Base-by-base conservation (phyloP, 1,284 basidiomycete genomes). In the Polyporus tsugae region DNA sequence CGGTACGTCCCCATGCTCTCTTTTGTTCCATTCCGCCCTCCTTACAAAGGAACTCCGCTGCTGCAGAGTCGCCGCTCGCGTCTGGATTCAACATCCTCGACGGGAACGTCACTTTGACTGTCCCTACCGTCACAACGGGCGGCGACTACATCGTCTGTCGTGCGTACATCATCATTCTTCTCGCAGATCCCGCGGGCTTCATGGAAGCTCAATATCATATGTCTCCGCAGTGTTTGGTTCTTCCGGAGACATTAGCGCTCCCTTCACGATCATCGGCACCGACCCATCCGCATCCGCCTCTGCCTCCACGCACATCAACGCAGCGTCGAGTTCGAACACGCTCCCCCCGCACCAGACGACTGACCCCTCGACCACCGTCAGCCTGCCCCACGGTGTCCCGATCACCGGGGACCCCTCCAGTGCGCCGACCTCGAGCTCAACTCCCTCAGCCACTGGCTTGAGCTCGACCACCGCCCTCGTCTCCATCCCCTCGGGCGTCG, bases 151-250 rank as follows among this genome's bases (percentile, higher is more conserved):
- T 77, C 72, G 73, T 78, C 66, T 75, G 74, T 62, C 60, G 78
- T 78, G 63, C 71, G 77, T 74, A 11, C 25, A 35, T 7, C 10
- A 36, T 46, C 36, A 4, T 25, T 22, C 46, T n/a, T 53, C 41
- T 44, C 42, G 63, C 17, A 36, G 33, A 36, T 59, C 60, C n/a
- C 69, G n/a, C n/a, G n/a, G n/a, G n/a, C n/a, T 29, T 15, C n/a
- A 29, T n/a, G 4, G n/a, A 35, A 62, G 17, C 29, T 2, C 5
- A 41, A 15, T 33, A 36, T 44, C 39, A n/a, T 4, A n/a, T 36
- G 6, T 69, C 39, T 2, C 33, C 41, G 7, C 69, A 87, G 86
- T 88, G 60, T 80, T 87, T 66, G 86, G 87, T 15, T 82, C 86
- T 72, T 86, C 85, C 57, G 86, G 85, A 41, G 81, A 87, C 66